These are phyloP conservation scores for Globisporangium nagaii DNA, from an alignment of 352 stramenopile species.

Conservation along the genomic window DNA sequence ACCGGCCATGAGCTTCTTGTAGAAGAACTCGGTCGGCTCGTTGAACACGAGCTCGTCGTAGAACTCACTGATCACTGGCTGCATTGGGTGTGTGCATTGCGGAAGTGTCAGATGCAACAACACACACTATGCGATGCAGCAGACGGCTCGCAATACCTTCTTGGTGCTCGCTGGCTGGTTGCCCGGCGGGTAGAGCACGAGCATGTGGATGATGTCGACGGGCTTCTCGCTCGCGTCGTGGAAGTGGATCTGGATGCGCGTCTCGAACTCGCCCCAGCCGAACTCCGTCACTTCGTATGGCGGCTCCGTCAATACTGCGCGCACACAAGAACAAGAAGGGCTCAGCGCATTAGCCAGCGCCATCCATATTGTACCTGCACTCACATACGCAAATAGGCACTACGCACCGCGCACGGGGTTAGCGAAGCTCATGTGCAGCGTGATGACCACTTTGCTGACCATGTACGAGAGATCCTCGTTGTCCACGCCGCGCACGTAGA, in stretches of 20 bases:
- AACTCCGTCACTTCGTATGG: conserved; percentile 96
- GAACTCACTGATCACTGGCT: conserved; percentile 93
- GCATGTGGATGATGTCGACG: conserved; percentile 88
- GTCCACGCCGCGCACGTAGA: conserved; percentile 91
- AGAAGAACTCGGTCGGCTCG: conserved; percentile 94
- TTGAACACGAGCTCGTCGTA: conserved; percentile 99
- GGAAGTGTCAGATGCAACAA: neutral
- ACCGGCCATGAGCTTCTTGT: conserved; percentile 87
- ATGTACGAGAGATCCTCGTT: conserved; percentile 93
- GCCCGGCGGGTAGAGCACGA: conserved; percentile 78
- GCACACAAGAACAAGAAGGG: neutral
- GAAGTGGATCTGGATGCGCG: conserved; percentile 94
- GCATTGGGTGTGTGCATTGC: too few relatives aligned
- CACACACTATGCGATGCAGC: neutral
- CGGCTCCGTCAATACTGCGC: conserved; percentile 88
- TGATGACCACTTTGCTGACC: conserved; percentile 97
- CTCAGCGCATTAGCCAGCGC: neutral
- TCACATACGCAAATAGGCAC: neutral
- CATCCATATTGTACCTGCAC: neutral
- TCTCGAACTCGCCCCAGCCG: conserved; percentile 98
- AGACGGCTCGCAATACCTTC: conserved; percentile 43
- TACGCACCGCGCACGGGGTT: conserved; percentile 84
- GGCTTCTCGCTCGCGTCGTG: conserved; percentile 91
- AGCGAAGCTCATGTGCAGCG: conserved; percentile 94
- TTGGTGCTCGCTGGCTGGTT: conserved; percentile 88